Base-by-base conservation (phyloP, 306 rosid genomes). In the Rosa rugosa region DNA sequence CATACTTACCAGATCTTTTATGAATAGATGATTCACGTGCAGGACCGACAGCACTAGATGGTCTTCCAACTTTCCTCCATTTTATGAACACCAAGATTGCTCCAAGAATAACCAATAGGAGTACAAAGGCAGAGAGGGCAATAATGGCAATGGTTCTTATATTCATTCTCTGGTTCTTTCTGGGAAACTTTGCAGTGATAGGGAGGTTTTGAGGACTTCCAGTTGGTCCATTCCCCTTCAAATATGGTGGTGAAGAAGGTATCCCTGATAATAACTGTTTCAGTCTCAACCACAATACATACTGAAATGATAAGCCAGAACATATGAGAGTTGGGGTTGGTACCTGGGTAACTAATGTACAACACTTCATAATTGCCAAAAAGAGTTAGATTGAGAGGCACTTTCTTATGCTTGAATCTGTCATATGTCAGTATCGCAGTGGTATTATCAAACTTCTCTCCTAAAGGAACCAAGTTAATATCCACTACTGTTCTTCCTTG, bases 401-500 rank as follows among this genome's bases (percentile, higher is more conserved):
- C 92, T 85, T 94, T 85, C 71, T 86, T 88, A 63, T 89, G 93
- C 88, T 83, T 86, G 86, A 94, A 86, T 84, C 95, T 86, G 59
- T 88, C 85, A 72, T 60, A 91, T 11, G 84, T 91, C 76, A 94
- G 82, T 74, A 84, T 80, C 38, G 93, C 97, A 77, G 97, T 94
- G 72, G 90, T 87, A 82, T 87, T 84, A 86, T 92, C 97, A 84
- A 94, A 94, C 74, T 86, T 91, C 84, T 92, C 99, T 67, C 93
- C 97, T 18, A 94, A 82, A 8, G 99, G 99, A 78, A 94, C 97
- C 80, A 94, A 82, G 88, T 94, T 80, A 72, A 92, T 85, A 74
- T 94, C 97, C 84, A 94, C 95, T 46, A 87, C 63, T 42, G 97
- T 88, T 82, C 73, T 89, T 79, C 86, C 95, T 82, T 86, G 95